Evolutionary conservation across 148 eudicot genomes (phyloP).

Genomic region (Cornus florida): DNA sequence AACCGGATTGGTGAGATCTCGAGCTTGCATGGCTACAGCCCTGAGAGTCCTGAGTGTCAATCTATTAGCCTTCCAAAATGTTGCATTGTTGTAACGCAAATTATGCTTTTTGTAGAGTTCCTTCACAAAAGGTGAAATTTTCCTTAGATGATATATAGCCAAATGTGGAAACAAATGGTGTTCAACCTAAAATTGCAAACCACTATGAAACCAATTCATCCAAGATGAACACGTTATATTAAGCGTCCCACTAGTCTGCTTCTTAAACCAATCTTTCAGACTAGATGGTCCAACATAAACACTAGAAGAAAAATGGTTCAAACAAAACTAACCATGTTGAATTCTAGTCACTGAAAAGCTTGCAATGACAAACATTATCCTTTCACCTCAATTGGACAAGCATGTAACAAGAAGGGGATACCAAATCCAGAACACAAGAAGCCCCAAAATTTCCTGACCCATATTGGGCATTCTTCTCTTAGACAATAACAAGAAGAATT

Average conservation of each 20-base stretch:
- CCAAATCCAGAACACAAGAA: slow-evolving; percentile 52
- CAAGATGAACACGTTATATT: slow-evolving; percentile 40
- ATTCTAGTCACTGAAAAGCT: slow-evolving; percentile 44
- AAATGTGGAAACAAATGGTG: slow-evolving; percentile 60
- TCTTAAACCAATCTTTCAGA: slow-evolving; percentile 53
- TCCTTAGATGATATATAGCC: slow-evolving; percentile 51
- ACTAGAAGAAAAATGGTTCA: slow-evolving; percentile 49
- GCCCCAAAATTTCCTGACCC: slow-evolving; percentile 36
- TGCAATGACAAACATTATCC: slow-evolving; percentile 26
- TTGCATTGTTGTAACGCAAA: slow-evolving; percentile 35
- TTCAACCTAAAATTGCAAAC: slow-evolving; percentile 55
- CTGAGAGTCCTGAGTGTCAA: slow-evolving; percentile 38
- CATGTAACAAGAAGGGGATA: slow-evolving; percentile 46
- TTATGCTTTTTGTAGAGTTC: slow-evolving; percentile 53
- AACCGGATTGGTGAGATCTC: slow-evolving; percentile 36
- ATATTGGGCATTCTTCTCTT: slow-evolving; percentile 40
- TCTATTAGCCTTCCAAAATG: slow-evolving; percentile 52
- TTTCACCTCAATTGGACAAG: slow-evolving; percentile 47
- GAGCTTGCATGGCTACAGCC: slow-evolving; percentile 43
- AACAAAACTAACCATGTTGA: slow-evolving; percentile 52
- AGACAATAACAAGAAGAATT: slow-evolving; percentile 36
- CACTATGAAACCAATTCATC: slow-evolving; percentile 75
- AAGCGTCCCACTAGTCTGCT: slow-evolving; percentile 45
- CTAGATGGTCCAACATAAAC: slow-evolving; percentile 44
- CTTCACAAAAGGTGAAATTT: slow-evolving; percentile 47